Evolutionary conservation across 2,329 filamentous ascomycete genomes (phyloP).

Genomic region (Pleomassaria siparia): DNA sequence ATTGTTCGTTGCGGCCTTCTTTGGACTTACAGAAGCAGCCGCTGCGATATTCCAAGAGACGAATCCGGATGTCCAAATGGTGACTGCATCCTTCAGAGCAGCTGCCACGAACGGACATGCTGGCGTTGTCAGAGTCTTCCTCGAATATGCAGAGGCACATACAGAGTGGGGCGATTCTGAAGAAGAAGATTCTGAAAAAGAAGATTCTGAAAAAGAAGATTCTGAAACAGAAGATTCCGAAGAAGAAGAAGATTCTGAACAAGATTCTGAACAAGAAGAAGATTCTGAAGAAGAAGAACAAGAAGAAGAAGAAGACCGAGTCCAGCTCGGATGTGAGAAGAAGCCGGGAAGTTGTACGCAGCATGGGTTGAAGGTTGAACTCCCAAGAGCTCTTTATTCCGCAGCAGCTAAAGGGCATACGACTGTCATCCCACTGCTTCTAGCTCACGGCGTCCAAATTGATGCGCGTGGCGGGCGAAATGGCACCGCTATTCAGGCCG

Average conservation of each 20-base stretch:
- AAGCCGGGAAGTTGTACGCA: not conserved
- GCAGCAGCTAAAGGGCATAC: not conserved
- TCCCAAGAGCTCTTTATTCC: not conserved
- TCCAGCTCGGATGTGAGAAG: not conserved
- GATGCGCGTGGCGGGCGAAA: slow-evolving; percentile 24
- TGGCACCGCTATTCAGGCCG: slow-evolving; percentile 24
- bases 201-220: not conserved
- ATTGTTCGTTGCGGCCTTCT: not conserved
- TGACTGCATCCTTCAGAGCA: not conserved
- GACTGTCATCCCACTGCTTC: slow-evolving; percentile 9
- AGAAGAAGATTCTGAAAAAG: not conserved
- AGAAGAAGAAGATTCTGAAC: not conserved
- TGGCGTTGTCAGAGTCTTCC: not conserved
- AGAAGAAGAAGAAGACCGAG: not conserved
- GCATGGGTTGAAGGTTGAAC: not conserved
- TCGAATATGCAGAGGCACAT: not conserved
- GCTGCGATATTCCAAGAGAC: not conserved
- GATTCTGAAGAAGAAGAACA: not conserved
- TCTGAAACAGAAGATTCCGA: not conserved
- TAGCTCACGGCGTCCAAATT: slow-evolving; percentile 21
- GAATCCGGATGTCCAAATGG: not conserved
- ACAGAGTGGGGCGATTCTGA: too few species aligned
- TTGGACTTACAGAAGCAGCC: not conserved
- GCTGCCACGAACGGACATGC: not conserved
- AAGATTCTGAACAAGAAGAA: not conserved